phyloP scores from a whole-genome alignment of 1,284 basidiomycete species.

The Puccinia horiana region DNA sequence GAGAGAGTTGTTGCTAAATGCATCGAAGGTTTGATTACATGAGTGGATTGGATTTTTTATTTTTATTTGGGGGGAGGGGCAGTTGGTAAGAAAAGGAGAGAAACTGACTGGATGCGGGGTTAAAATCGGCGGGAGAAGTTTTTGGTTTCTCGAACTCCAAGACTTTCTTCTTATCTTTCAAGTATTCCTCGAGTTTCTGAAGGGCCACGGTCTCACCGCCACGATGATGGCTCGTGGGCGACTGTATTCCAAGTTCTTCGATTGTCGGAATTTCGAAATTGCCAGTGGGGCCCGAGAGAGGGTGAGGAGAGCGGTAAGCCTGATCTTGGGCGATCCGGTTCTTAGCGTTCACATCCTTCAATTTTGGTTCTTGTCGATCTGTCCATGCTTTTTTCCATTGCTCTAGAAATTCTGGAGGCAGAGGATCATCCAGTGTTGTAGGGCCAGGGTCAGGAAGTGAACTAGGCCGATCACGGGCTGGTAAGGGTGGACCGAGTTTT shows the following conservation, averaged over 20 bases:
- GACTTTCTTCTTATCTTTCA: slow-evolving; percentile 59
- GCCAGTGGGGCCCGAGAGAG: slow-evolving; percentile 59
- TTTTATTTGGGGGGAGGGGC: not conserved
- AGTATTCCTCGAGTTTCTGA: slow-evolving; percentile 59
- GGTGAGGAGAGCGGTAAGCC: slow-evolving; percentile 42
- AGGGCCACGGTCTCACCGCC: slow-evolving; percentile 64
- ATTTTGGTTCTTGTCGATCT: not conserved
- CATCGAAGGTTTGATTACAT: slow-evolving; percentile 50
- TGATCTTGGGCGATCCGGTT: not conserved
- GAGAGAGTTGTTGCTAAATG: slow-evolving; percentile 58
- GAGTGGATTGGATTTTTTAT: not conserved
- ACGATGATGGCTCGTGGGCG: slow-evolving; percentile 61
- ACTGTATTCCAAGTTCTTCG: slow-evolving; percentile 61
- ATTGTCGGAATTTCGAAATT: slow-evolving; percentile 63
- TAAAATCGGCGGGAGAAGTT: slow-evolving; percentile 61
- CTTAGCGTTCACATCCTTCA: slow-evolving; percentile 29
- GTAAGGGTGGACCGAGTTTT: slow-evolving; percentile 1
- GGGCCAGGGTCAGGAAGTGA: slow-evolving; percentile 55
- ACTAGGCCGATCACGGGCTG: slow-evolving; percentile 52
- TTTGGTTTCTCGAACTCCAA: slow-evolving; percentile 64
- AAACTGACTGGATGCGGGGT: slow-evolving; percentile 56
- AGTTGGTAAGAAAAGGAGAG: slow-evolving; percentile 55
- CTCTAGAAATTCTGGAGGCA: slow-evolving; percentile 27
- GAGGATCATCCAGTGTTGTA: slow-evolving; percentile 50
- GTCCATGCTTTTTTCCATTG: slow-evolving; percentile 19